Evolutionary conservation across 73 alveolate species (phyloP), one percentile per base, ranked within the genome.

Genomic region (Tetrahymena malaccensis): DNA sequence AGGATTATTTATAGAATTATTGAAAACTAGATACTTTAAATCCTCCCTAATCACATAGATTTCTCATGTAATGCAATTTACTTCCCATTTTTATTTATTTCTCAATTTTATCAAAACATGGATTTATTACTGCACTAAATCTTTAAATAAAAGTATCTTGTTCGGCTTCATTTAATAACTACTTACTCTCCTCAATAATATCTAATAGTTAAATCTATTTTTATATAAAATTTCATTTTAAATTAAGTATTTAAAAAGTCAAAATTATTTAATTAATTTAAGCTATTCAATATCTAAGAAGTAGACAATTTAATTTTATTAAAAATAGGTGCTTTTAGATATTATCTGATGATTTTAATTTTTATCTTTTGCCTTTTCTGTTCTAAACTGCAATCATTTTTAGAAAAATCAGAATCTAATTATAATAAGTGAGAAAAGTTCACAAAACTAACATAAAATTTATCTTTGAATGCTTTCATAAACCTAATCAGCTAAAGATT

Each of bases 21-120:
- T 96, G 85, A 35, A 94, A 93, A 43, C 96, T 95, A 4, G 98
- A 96, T 6, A 98, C 93, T 19, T 97, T 93, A 27, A 98, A 96
- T 34, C 96, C 95, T 94, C 99, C 99, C 85, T 95, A 93, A 70
- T 97, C 96, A 38, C 97, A 95, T 35, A 96, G 95, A 31, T 97
- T 94, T 93, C 96, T 58, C 93, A 97, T 85, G 84, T 96, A 95
- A 85, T 97, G 98, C 19, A 70, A 70, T 31, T 70, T 70, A 33
- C 89, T 70, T 70, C 89, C 89, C 89, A 70, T 70, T 70, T 70
- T 70, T 17, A 70, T 31, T n/a, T 70, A 12, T 31, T 70, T 70
- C 11, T 70, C 89, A 31, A 70, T 70, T 25, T 70, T 70, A 70
- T 70, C 89, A 70, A 70, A 70, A 11, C 89, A 70, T 70, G 89